Conservation (phyloP, 1,284 basidiomycete species). For the Ustilago xerochloae region DNA sequence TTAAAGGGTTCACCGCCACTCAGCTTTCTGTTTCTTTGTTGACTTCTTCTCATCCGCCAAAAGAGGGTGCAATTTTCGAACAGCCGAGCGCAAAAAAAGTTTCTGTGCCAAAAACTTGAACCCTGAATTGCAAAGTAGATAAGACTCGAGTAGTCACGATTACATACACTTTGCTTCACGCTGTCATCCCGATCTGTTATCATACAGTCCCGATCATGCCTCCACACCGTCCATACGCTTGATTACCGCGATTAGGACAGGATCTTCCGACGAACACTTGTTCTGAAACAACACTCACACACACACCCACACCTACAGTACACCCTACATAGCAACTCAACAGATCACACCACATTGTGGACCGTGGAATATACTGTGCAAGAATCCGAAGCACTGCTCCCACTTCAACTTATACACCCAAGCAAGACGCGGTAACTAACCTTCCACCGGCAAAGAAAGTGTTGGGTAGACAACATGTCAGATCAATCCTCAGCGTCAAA, state of each 20-base stretch:
- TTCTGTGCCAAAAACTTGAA: conserved; percentile 17
- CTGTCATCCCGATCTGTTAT: not conserved
- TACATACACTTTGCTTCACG: conserved; percentile 5
- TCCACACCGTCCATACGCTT: conserved; percentile 18
- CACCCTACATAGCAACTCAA: no score
- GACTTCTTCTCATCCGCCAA: not conserved
- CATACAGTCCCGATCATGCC: conserved; percentile 7
- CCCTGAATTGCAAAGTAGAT: conserved; percentile 20
- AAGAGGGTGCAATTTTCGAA: not conserved
- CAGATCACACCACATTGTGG: no score
- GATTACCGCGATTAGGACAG: conserved; percentile 3
- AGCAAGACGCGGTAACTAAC: not conserved
- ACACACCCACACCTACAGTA: no score
- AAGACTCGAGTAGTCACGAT: conserved; percentile 22
- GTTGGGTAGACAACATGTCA: conserved; percentile 4
- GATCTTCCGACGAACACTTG: not conserved
- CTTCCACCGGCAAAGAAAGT: not conserved
- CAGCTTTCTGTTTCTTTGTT: not conserved
- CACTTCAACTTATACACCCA: not conserved
- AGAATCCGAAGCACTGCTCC: no score
- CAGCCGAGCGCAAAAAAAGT: conserved; percentile 8
- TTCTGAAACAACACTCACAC: not conserved
- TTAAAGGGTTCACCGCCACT: conserved; percentile 16
- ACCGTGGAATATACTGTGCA: no score
- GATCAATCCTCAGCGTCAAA: conserved; percentile 2